Evolutionary conservation across 2,329 filamentous ascomycete genomes (phyloP), one percentile per base, ranked within the genome.

Genomic region (Penicillium brevicompactum): DNA sequence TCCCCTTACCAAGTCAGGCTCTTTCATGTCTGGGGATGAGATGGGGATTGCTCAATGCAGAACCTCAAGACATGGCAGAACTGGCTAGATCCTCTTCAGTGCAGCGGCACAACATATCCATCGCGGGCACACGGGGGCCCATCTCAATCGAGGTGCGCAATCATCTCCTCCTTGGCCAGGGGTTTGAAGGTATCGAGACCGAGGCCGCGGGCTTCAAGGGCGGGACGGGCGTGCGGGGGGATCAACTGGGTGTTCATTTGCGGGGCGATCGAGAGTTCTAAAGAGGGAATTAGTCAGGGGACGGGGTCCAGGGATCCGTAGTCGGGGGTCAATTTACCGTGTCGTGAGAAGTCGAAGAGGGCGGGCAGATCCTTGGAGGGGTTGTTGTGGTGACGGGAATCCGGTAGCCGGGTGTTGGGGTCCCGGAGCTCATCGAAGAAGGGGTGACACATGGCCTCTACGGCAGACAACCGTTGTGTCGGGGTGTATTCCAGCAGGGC

Each of bases 351-450:
- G 75, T 97, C 89, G 76, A 97, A 99, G 51, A 99, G 84, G 44
- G 84, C 83, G 21, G 94, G 94, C 49, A 99, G 79, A 58, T 97
- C 92, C 72, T 89, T 89, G 47, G 89, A 77, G 45, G 89, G 83
- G 58, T 89, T 89, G 64, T 89, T 90, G 59, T 90, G 85, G 77
- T 97, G 92, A 72, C 94, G 89, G 22, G 94, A 99, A 74, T 99
- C 94, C 9, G 93, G 94, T 62, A 99, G 83, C 74, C 89, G 90
- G 57, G 92, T 97, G 73, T 76, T 87, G n/a, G 92, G 91, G 69
- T 97, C 92, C 69, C 94, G 86, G 60, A 99, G 83, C 77, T 99
- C 94, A 70, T 99, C 93, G 70, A 99, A 99, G 84, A 97, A 99
- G 37, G 94, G 92, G 70, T 99, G 94, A 55, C 95, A 89, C 92